Evolutionary conservation across 2,329 filamentous ascomycete genomes (phyloP), one percentile per base, ranked within the genome.

Genomic region (Laburnicola sp.): DNA sequence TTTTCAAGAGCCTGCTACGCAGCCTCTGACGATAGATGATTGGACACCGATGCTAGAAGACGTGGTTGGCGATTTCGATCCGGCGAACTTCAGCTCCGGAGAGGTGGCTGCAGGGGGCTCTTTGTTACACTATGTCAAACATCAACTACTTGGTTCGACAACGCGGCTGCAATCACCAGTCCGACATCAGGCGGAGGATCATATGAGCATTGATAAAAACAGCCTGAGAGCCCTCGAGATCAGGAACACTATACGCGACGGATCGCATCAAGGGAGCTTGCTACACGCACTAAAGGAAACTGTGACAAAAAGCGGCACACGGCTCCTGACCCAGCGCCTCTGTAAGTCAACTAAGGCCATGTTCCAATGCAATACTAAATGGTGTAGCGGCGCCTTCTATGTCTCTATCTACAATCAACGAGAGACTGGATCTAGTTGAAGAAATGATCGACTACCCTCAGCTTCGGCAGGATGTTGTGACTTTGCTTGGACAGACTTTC

Each of bases 201-300:
- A 88, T 57, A 94, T 99, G 89, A 82, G 78, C 44, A 95, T 99
- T 59, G 94, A 99, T 75, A 92, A 88, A 68, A 96, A 92, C 66
- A 97, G 88, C 59, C 81, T 99, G 74, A 83, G 89, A 52, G 90
- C 92, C 1, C 80, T 99, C 3, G 94, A 99, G 72, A 89, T 99
- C 58, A 86, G 90, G 58, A 85, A 86, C 68, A 97, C 94, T 0
- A 85, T 96, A 44, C 83, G 88, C 42, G 93, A 97, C 62, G 86
- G 88, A 2, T 74, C 81, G 21, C 87, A 88, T 34, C 86, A 87
- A 57, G 94, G 94, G 4, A 97, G 92, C 66, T 76, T 99, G 37
- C 76, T 99, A 32, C 91, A 97, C 74, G 88, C 91, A n/a, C 82
- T 97, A 45, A 85, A 92, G 53, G 84, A 87, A 46, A 99, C 94